A percentile compares a stretch with the other conserved stretches of the same genome.
These are phyloP conservation scores for Diaporthe citri DNA, from an alignment of 2,329 filamentous ascomycete species.

Conservation along the genomic window DNA sequence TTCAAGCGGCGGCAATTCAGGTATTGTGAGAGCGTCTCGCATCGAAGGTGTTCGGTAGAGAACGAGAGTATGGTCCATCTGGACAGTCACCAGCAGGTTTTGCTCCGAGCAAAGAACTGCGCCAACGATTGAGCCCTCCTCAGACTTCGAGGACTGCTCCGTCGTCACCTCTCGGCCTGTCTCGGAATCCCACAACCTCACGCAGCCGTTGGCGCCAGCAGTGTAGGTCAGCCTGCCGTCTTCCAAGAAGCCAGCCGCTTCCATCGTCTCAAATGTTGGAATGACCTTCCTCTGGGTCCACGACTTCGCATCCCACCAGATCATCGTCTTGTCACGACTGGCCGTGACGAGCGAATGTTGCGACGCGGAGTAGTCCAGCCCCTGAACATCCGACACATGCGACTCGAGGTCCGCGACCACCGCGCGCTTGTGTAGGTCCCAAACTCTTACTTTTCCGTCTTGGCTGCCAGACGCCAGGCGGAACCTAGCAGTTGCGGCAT, in stretches of 20 bases:
- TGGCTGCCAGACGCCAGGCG: slow-evolving; percentile 91
- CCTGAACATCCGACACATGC: slow-evolving; percentile 94
- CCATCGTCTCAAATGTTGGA: slow-evolving; percentile 87
- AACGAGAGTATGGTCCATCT: slow-evolving; percentile 89
- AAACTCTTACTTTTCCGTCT: slow-evolving; percentile 91
- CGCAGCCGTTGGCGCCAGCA: slow-evolving; percentile 83
- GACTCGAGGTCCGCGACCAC: slow-evolving; percentile 85
- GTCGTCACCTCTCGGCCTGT: slow-evolving; percentile 83
- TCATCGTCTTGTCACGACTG: slow-evolving; percentile 92
- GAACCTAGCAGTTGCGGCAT: slow-evolving; percentile 67
- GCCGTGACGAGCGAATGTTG: slow-evolving; percentile 85
- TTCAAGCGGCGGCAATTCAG: slow-evolving; percentile 55
- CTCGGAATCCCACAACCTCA: slow-evolving; percentile 86
- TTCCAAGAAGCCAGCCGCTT: slow-evolving; percentile 83
- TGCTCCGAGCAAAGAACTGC: slow-evolving; percentile 75
- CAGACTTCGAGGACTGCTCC: slow-evolving; percentile 73
- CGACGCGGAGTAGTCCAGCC: slow-evolving; percentile 81
- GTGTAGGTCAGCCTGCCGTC: slow-evolving; percentile 82
- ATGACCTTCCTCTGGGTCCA: slow-evolving; percentile 88
- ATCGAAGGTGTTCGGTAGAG: slow-evolving; percentile 70
- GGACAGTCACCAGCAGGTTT: slow-evolving; percentile 82
- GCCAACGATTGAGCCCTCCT: slow-evolving; percentile 77
- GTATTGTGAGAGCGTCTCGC: slow-evolving; percentile 50
- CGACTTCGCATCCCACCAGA: slow-evolving; percentile 87
- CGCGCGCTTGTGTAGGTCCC: slow-evolving; percentile 88